Evolutionary conservation across 2,329 filamentous ascomycete genomes (phyloP).

Genomic region (Aspergillus fijiensis): DNA sequence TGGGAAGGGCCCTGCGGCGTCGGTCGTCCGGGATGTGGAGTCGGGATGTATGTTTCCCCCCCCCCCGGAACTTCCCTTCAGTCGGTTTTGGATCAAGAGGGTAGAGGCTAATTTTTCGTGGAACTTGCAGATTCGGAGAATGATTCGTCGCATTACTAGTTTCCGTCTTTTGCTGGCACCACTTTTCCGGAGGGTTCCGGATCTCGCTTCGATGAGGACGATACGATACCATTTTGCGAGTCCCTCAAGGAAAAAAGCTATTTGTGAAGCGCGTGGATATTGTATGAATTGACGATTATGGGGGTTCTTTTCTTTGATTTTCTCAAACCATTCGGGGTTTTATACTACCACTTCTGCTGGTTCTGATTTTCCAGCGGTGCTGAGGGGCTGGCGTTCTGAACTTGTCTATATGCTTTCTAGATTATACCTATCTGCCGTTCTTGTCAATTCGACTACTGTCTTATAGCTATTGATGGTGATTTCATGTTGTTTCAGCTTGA

Average conservation of each 20-base stretch:
- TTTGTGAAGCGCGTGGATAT: not conserved
- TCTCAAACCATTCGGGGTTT: not conserved
- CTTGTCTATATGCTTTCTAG: not conserved
- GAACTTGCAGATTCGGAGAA: constrained; percentile 1
- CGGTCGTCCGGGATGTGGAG: constrained; percentile 11
- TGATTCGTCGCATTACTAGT: constrained; percentile 5
- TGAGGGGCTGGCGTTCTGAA: not conserved
- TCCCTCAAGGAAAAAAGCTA: not conserved
- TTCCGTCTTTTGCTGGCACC: not conserved
- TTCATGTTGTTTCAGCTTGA: too few relatives aligned
- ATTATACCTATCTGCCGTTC: not conserved
- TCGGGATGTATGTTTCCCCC: constrained; percentile 4
- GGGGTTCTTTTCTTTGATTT: not conserved
- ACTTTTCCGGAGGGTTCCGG: not conserved
- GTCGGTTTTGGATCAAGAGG: too few relatives aligned
- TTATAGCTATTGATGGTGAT: not conserved
- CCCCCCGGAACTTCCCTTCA: too few relatives aligned
- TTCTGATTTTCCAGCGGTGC: not conserved
- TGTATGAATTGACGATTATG: not conserved
- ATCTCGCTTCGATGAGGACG: not conserved
- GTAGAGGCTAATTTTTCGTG: not conserved
- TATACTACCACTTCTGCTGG: not conserved
- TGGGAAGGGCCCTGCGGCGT: not conserved
- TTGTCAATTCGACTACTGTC: not conserved
- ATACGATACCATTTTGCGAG: not conserved